Base-by-base conservation (phyloP, 75 land plant species). In the Cupressus sempervirens region DNA sequence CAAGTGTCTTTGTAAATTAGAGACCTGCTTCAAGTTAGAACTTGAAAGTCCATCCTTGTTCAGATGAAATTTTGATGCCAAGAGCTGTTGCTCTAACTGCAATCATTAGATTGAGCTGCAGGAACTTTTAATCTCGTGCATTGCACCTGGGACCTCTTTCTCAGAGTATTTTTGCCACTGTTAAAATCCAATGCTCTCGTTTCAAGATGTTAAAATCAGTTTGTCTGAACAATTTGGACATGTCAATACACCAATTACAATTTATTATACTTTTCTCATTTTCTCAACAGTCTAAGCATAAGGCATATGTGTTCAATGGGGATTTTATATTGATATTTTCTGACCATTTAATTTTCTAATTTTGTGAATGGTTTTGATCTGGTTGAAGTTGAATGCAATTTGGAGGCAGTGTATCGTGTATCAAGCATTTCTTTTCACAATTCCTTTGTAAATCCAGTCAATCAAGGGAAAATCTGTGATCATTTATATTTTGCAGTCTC, bases 1-100 rank as follows among this genome's bases (percentile, higher is more conserved):
- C 30, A 38, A 18, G 43, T 79, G 81, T 79, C 30, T 40, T 50
- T 79, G 81, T 79, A 79, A 45, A 79, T 45, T 45, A 79, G 81
- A 38, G 40, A n/a, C 81, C 81, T 45, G 32, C 41, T 45, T 76
- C 41, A 38, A 35, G 40, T 41, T 23, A 77, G 81, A 41, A 45
- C 30, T 43, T 79, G 81, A 50, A 26, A 79, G 81, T 38, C 81
- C 1, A 11, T 79, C 81, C 26, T 79, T n/a, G 81, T 79, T 79
- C 46, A 36, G 13, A 79, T 77, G 41, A 79, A 50, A 45, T 79
- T 45, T 50, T 43, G 74, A 79, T 79, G 13, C 81, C 81, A 79
- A 41, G 48, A 45, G 45, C n/a, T 45, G n/a, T 79, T 79, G 32
- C 50, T 79, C 32, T 45, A 26, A 45, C 29, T 45, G 15, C 81